phyloP scores from a whole-genome alignment of 768 basidiomycete genomes.

The Crassisporium funariophilum region DNA sequence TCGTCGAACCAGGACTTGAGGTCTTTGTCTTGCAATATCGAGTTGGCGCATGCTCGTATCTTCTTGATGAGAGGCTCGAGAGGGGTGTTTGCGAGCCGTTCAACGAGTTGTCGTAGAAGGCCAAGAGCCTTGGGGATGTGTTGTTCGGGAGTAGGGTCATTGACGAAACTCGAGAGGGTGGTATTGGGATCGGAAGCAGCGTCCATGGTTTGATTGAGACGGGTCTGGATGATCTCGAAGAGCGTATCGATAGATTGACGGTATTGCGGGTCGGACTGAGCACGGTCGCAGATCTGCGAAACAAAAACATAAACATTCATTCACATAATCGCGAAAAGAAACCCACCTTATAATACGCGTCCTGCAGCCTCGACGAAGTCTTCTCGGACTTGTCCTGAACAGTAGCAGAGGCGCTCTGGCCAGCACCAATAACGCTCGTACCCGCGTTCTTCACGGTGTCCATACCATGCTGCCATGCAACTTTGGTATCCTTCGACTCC shows the following conservation, averaged over 20 bases:
- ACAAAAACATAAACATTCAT: neutral
- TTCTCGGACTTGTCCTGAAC: conserved; percentile 49
- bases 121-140: conserved; percentile 57
- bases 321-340: neutral
- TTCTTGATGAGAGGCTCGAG: conserved; percentile 50
- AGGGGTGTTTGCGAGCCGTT: conserved; percentile 55
- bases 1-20: conserved; percentile 59
- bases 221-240: conserved; percentile 58
- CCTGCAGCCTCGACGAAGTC: conserved; percentile 44
- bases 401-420: conserved; percentile 43
- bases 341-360: conserved; percentile 55
- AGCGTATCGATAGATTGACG: conserved; percentile 57
- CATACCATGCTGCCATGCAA: conserved; percentile 67
- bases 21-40: conserved; percentile 54
- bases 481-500: conserved; percentile 51
- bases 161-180: conserved; percentile 56
- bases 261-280: conserved; percentile 62
- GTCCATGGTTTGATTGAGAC: conserved; percentile 54
- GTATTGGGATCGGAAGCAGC: conserved; percentile 46
- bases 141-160: conserved; percentile 65
- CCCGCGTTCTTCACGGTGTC: conserved; percentile 63
- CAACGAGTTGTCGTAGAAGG: conserved; percentile 47
- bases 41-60: conserved; percentile 43
- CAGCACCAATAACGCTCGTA: conserved; percentile 54
- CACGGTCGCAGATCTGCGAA: conserved; percentile 61